Percentiles rank a stretch among this genome's conserved stretches.
These are phyloP conservation scores for Nannochloropsis salina DNA, from an alignment of 108 stramenopile species.

Conservation along the genomic window DNA sequence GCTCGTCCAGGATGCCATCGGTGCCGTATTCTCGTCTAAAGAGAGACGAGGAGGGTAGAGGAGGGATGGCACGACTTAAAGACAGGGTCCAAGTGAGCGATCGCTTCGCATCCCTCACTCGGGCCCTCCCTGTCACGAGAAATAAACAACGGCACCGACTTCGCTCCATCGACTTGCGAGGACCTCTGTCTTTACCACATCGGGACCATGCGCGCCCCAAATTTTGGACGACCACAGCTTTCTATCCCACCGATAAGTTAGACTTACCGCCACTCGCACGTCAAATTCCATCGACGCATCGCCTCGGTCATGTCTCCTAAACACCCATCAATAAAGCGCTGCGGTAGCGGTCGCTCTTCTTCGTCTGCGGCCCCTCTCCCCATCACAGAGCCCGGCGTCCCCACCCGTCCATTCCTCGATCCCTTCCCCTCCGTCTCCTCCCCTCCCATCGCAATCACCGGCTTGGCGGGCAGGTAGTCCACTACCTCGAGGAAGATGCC, in stretches of 20 bases:
- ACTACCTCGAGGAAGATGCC: background rate
- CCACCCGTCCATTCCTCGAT: background rate
- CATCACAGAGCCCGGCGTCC: no score
- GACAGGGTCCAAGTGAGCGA: background rate
- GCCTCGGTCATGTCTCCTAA: conserved; percentile 26
- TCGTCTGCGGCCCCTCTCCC: no score
- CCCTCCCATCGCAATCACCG: background rate
- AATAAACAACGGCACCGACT: no score
- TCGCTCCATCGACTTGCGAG: no score
- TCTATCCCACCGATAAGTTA: background rate
- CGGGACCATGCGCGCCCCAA: no score
- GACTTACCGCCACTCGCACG: conserved; percentile 27
- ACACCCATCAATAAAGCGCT: conserved; percentile 32
- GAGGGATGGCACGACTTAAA: background rate
- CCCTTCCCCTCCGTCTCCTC: background rate
- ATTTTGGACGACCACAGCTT: background rate
- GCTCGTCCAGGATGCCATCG: conserved; percentile 29
- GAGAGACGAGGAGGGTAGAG: background rate
- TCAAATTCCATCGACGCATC: conserved; percentile 27
- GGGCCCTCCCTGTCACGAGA: background rate
- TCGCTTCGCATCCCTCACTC: background rate
- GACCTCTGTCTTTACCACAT: no score
- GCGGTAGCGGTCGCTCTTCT: conserved; percentile 22
- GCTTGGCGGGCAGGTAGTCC: background rate
- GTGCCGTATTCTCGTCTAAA: background rate